Evolutionary conservation across 495 filamentous ascomycete species (phyloP).

Genomic region (Annulohypoxylon stygium): DNA sequence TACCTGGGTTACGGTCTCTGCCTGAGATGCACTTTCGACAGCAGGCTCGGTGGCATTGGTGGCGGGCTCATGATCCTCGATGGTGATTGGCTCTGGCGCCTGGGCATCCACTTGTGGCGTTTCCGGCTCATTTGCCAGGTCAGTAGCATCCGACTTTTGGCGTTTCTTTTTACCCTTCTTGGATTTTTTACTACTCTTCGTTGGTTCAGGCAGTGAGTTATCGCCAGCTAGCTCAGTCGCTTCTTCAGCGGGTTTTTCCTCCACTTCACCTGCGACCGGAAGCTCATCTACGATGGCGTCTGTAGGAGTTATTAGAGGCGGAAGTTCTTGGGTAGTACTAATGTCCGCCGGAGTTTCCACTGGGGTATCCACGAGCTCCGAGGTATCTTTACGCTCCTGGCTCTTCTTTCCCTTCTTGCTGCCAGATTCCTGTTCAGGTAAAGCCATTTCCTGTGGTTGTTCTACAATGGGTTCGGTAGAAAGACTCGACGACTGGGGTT

Average conservation of each 20-base stretch:
- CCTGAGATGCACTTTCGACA: not conserved
- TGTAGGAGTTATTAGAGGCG: not conserved
- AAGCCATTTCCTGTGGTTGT: conserved; percentile 21
- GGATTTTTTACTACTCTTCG: conserved; percentile 21
- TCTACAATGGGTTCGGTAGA: conserved; percentile 21
- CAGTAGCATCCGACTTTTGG: conserved; percentile 30
- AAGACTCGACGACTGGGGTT: conserved; percentile 25
- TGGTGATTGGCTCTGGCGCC: not conserved
- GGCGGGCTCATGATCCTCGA: not conserved
- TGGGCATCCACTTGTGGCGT: conserved; percentile 13
- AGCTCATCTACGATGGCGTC: conserved; percentile 23
- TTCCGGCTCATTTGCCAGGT: conserved; percentile 16
- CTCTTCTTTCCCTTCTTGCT: conserved; percentile 49
- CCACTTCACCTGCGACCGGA: conserved; percentile 13
- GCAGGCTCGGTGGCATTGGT: not conserved
- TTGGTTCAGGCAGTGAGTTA: conserved; percentile 13
- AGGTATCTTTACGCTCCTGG: conserved; percentile 36
- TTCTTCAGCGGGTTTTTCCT: conserved; percentile 17
- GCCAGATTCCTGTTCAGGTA: conserved; percentile 15
- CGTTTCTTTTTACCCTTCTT: conserved; percentile 52
- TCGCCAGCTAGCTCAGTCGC: conserved; percentile 7
- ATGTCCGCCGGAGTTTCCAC: not conserved
- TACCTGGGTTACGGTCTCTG: not conserved
- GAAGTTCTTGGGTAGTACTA: conserved; percentile 8
- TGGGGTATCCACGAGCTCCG: conserved; percentile 21